Percentiles rank a stretch among this genome's conserved stretches.
Conservation (phyloP, 768 basidiomycete genomes). For the Infundibulicybe gibba region DNA sequence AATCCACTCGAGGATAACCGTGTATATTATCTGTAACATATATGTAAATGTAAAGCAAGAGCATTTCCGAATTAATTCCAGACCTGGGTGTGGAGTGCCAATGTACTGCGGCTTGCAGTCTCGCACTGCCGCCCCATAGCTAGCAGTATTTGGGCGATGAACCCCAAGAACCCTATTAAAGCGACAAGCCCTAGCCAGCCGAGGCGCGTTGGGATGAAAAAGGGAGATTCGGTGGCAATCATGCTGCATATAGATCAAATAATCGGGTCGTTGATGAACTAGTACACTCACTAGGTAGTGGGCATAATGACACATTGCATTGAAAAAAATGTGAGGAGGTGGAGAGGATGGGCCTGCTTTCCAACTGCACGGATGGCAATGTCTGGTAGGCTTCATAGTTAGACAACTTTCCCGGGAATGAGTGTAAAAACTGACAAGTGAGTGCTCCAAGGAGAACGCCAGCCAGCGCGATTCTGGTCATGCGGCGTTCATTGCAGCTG, state of each 20-base stretch:
- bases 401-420: not conserved
- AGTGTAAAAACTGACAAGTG: slow-evolving; percentile 40
- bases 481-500: too few species aligned
- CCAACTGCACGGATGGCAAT: slow-evolving; percentile 76
- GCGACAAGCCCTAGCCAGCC: slow-evolving; percentile 40
- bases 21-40: not conserved
- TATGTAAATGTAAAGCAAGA: not conserved
- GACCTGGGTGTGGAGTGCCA: slow-evolving; percentile 48
- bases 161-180: slow-evolving; percentile 46
- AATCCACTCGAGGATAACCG: slow-evolving; percentile 3
- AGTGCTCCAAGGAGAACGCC: slow-evolving; percentile 45
- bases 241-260: slow-evolving; percentile 27
- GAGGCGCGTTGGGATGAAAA: slow-evolving; percentile 37
- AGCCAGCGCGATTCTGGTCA: slow-evolving; percentile 39
- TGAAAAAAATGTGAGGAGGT: slow-evolving; percentile 28
- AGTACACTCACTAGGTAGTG: not conserved
- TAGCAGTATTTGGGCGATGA: slow-evolving; percentile 45
- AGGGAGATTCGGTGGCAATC: slow-evolving; percentile 26
- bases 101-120: slow-evolving; percentile 45
- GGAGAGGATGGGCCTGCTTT: slow-evolving; percentile 69
- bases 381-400: slow-evolving; percentile 18
- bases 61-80: not conserved
- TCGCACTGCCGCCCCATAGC: slow-evolving; percentile 53
- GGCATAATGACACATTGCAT: not conserved
- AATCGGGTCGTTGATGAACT: not conserved